These are phyloP conservation scores for Fonsecaea multimorphosa DNA, from an alignment of 2,329 filamentous ascomycete genomes.

Conservation along the genomic window DNA sequence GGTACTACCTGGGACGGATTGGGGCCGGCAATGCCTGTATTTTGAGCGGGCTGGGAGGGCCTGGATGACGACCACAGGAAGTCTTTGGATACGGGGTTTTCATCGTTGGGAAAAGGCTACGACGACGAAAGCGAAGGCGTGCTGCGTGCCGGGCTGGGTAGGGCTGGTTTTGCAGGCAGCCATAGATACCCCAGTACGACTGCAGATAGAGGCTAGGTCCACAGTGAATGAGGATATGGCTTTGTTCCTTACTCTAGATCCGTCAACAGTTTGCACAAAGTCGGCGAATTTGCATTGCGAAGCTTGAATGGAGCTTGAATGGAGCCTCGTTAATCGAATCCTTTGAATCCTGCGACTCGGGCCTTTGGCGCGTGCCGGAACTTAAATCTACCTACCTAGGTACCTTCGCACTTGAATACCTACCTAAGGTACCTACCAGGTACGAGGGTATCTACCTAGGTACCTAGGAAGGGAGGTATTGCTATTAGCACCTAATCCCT, in stretches of 20 bases:
- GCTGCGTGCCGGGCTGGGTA: neutral
- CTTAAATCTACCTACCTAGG: neutral
- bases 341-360: neutral
- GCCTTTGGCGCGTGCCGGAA: neutral
- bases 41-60: slow-evolving; percentile 1
- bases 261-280: too few relatives aligned
- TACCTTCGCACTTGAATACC: too few relatives aligned
- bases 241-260: neutral
- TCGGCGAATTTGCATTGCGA: neutral
- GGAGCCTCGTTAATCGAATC: neutral
- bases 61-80: neutral
- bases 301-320: too few relatives aligned
- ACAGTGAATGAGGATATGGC: slow-evolving; percentile 10
- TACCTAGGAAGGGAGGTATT: too few relatives aligned
- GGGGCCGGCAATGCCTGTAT: slow-evolving; percentile 1
- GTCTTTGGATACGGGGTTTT: neutral
- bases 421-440: too few relatives aligned
- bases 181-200: slow-evolving; percentile 9
- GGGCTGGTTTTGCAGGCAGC: slow-evolving; percentile 1
- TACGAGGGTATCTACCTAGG: too few relatives aligned
- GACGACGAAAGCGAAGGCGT: slow-evolving; percentile 8
- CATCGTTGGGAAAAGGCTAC: neutral
- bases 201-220: slow-evolving; percentile 4
- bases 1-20: neutral
- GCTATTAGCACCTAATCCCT: too few relatives aligned